phyloP scores from a whole-genome alignment of 2,329 filamentous ascomycete genomes.

The Xylariaceae sp. region DNA sequence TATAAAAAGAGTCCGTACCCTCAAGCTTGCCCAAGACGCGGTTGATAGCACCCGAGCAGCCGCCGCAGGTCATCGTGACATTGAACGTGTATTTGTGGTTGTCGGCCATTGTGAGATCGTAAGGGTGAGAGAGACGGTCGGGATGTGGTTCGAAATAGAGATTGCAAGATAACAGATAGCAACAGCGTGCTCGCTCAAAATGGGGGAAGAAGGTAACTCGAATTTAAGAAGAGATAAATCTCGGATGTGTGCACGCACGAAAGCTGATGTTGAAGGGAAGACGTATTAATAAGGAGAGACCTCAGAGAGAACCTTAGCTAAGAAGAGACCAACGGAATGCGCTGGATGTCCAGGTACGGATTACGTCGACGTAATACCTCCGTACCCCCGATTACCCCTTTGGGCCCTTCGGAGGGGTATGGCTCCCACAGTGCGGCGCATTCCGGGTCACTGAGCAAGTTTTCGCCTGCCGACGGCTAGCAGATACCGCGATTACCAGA shows the following conservation, averaged over 20 bases:
- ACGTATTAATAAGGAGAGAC: neutral
- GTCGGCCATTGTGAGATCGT: constrained; percentile 53
- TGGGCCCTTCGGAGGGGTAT: neutral
- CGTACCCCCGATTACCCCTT: neutral
- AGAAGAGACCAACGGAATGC: no score
- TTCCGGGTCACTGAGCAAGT: neutral
- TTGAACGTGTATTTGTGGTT: constrained; percentile 95
- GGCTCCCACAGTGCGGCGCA: constrained; percentile 25
- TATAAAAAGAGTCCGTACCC: constrained; percentile 49
- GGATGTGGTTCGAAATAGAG: neutral
- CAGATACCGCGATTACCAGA: no score
- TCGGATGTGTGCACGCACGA: no score
- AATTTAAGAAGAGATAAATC: no score
- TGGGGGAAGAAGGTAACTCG: no score
- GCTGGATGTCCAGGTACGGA: neutral
- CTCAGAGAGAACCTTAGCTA: no score
- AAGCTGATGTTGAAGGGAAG: no score
- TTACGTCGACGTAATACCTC: neutral
- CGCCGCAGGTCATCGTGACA: constrained; percentile 88
- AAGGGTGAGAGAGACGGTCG: no score
- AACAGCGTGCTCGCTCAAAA: neutral
- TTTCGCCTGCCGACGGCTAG: neutral
- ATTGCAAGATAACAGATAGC: neutral
- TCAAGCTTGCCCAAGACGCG: constrained; percentile 88
- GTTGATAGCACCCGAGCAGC: constrained; percentile 92